A percentile compares a stretch with the other conserved stretches of the same genome.
phyloP scores from a whole-genome alignment of 2,329 filamentous ascomycete species.

The Mollisiaceae sp. region DNA sequence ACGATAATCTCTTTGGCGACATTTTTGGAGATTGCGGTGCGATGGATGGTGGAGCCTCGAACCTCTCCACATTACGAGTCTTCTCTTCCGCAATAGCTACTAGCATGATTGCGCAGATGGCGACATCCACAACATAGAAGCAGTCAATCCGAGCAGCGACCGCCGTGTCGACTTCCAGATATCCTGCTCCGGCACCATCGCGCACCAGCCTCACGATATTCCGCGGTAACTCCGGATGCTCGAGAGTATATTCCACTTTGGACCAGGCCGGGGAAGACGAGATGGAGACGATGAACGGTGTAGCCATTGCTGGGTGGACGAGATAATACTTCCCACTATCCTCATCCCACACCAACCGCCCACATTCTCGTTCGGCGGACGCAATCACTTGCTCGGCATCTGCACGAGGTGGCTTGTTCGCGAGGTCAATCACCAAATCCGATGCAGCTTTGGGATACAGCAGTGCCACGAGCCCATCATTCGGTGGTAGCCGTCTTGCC shows the following conservation, averaged over 20 bases:
- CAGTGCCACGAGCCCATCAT: constrained; percentile 69
- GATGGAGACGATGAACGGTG: constrained; percentile 65
- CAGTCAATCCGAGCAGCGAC: constrained; percentile 64
- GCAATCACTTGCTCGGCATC: constrained; percentile 64
- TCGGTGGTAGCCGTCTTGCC: constrained; percentile 56
- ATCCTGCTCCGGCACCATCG: constrained; percentile 63
- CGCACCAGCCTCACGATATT: constrained; percentile 65
- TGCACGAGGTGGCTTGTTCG: constrained; percentile 47
- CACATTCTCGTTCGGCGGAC: constrained; percentile 71
- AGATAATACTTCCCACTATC: constrained; percentile 64
- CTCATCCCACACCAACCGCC: constrained; percentile 73
- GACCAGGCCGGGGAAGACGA: constrained; percentile 64
- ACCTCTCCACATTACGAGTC: constrained; percentile 56
- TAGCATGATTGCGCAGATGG: constrained; percentile 62
- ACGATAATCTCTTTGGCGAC: constrained; percentile 34
- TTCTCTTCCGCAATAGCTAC: constrained; percentile 63
- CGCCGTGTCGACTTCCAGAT: constrained; percentile 63
- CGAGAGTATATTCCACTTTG: constrained; percentile 66
- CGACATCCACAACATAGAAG: constrained; percentile 67
- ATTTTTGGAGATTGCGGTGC: constrained; percentile 31
- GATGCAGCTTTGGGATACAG: constrained; percentile 71
- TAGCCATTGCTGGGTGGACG: constrained; percentile 66
- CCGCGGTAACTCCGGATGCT: constrained; percentile 66
- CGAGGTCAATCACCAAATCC: constrained; percentile 61
- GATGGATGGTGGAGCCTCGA: constrained; percentile 60